Conservation (phyloP, 805 yeast species). For the Candida ponderosae region DNA sequence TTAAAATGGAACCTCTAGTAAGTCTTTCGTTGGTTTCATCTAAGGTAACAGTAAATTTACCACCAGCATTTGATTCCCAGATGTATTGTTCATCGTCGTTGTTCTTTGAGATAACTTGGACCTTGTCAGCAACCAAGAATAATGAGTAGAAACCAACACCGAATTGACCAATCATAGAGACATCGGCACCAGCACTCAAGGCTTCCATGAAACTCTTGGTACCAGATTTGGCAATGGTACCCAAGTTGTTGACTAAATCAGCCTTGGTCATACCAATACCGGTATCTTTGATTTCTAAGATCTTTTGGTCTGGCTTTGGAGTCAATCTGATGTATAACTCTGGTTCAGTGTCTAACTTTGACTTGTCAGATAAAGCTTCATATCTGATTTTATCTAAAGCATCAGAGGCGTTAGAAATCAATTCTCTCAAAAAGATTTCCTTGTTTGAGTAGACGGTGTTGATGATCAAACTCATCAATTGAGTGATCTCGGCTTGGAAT, state of each 20-base stretch:
- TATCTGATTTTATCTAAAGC: constrained; percentile 98
- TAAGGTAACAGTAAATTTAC: constrained; percentile 92
- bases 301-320: constrained; percentile 90
- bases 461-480: constrained; percentile 99
- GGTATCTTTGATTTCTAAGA: constrained; percentile 95
- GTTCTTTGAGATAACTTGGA: constrained; percentile 96
- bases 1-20: constrained; percentile 91
- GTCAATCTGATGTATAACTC: constrained; percentile 96
- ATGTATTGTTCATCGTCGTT: constrained; percentile 99
- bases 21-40: constrained; percentile 83
- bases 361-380: constrained; percentile 89
- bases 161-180: constrained; percentile 99
- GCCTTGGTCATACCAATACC: constrained; percentile 99
- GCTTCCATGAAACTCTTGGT: constrained; percentile 99
- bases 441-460: constrained; percentile 99
- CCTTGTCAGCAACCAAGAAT: constrained; percentile 98
- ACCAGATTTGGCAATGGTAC: constrained; percentile 99
- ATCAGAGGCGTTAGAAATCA: constrained; percentile 98
- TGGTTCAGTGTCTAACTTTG: constrained; percentile 89
- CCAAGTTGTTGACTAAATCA: constrained; percentile 96
- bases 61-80: constrained; percentile 99
- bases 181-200: constrained; percentile 98
- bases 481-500: constrained; percentile 99
- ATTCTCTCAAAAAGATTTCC: constrained; percentile 98
- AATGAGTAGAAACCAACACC: constrained; percentile 99